phyloP scores from a whole-genome alignment of 495 filamentous ascomycete genomes.

The Lophiotrema nucula region DNA sequence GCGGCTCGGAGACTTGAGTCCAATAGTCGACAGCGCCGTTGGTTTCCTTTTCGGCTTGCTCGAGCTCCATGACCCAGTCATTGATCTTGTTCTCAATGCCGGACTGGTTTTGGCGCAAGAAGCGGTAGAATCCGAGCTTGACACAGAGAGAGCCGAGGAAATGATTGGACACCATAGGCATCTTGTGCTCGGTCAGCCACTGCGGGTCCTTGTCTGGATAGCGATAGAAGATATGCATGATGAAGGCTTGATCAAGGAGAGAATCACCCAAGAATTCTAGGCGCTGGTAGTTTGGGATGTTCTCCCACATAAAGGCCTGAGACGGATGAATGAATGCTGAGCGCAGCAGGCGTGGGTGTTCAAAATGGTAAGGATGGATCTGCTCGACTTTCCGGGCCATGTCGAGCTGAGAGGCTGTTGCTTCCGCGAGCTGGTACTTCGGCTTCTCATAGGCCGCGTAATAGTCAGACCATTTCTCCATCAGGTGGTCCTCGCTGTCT shows the following conservation, averaged over 20 bases:
- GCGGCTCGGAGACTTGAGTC: conserved; percentile 64
- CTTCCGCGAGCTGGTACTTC: conserved; percentile 60
- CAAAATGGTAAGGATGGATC: conserved; percentile 77
- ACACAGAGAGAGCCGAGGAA: conserved; percentile 84
- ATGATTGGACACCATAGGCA: conserved; percentile 98
- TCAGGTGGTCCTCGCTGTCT: conserved; percentile 62
- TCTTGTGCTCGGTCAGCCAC: conserved; percentile 99
- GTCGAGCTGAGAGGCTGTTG: conserved; percentile 64
- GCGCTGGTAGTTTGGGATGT: conserved; percentile 84
- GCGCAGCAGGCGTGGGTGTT: conserved; percentile 69
- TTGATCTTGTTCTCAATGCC: conserved; percentile 61
- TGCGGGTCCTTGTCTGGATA: conserved; percentile 83
- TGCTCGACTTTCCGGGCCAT: conserved; percentile 63
- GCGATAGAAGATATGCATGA: conserved; percentile 73
- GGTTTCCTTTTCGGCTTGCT: conserved; percentile 52
- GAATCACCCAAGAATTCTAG: conserved; percentile 93
- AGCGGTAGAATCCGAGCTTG: conserved; percentile 69
- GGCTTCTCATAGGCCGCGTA: conserved; percentile 68
- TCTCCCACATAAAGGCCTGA: conserved; percentile 66
- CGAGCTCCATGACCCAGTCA: conserved; percentile 68
- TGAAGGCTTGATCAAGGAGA: conserved; percentile 81
- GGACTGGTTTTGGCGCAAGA: conserved; percentile 63
- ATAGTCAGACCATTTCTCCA: conserved; percentile 70
- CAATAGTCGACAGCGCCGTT: conserved; percentile 75
- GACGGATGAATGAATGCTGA: conserved; percentile 91